phyloP scores from a whole-genome alignment of 345 rosid genomes.

The Eucalyptus cloeziana region DNA sequence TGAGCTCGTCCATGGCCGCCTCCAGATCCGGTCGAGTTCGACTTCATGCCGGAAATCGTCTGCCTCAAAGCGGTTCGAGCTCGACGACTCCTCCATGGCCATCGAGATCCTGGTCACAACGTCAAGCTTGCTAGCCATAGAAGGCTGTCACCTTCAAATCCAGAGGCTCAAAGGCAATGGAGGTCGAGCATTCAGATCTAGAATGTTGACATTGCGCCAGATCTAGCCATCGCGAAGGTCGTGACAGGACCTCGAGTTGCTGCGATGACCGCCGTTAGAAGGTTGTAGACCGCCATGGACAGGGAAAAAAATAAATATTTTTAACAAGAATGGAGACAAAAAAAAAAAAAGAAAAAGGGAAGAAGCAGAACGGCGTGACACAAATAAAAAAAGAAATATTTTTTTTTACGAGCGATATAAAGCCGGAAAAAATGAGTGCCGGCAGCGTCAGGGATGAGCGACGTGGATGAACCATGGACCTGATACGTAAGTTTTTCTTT shows the following conservation, averaged over 20 bases:
- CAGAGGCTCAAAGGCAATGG: not conserved
- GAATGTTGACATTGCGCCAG: not conserved
- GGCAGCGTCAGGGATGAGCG: no score
- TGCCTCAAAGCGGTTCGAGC: not conserved
- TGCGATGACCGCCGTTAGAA: no score
- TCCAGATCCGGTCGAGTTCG: not conserved
- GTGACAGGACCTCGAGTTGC: not conserved
- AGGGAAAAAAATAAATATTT: no score
- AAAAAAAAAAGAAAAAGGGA: no score
- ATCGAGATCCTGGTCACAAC: not conserved
- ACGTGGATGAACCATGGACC: no score
- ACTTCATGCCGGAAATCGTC: fast-evolving
- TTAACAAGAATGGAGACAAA: not conserved
- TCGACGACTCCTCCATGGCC: not conserved
- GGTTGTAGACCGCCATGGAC: no score
- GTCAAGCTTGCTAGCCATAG: not conserved
- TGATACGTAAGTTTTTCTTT: no score
- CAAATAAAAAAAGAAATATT: no score
- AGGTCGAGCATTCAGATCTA: not conserved
- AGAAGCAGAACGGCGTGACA: no score
- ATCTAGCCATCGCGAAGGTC: not conserved
- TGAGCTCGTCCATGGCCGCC: not conserved
- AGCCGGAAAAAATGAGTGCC: no score
- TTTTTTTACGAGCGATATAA: no score
- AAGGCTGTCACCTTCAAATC: not conserved